Evolutionary conservation across 1,139 yeast genomes (phyloP), one percentile per base, ranked within the genome.

Genomic region (Geotrichum restrictum): DNA sequence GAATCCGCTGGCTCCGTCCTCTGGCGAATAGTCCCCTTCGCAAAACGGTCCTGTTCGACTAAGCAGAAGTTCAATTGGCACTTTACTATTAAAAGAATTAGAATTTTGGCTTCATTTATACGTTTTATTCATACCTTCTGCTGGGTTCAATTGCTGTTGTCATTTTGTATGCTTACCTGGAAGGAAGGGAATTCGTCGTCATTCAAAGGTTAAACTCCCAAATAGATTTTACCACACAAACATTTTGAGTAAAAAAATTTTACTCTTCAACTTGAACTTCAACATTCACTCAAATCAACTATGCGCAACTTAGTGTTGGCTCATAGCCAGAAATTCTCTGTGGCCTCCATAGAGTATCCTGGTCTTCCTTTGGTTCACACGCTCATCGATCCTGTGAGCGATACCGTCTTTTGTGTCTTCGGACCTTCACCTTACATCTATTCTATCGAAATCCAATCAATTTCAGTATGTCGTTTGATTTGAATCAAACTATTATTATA

Each of bases 381-480:
- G 2, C 78, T 76, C n/a, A 87, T 88, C 62, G 96, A 88, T 65
- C 77, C 87, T 0, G 80, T 85, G 27, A 77, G 85, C 11, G 94
- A 88, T 65, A 78, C 88, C 55, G 74, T 88, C 51, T 80, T 94
- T 0, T 78, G 83, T 60, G 84, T 80, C 1, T 72, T 86, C 54
- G 80, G 84, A 2, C 81, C 87, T 21, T 56, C 62, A 19, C 73
- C 70, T 18, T 88, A 82, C 45, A 75, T 80, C 21, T 80, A 80
- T 21, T 63, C 76, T 7, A 68, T 85, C 51, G 85, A 80, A 62
- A 78, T 80, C 22, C 84, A 80, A 57, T 82, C 79, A 60, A 54
- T 61, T 16, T 53, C 58, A 11, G 58, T 56, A 40, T 24, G 59
- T 51, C 32, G 10, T 22, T 36, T 49, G 40, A 42, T 45, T 29